These are phyloP conservation scores for Pelargonium citronellum DNA, from an alignment of 441 rosid genomes.

Conservation along the genomic window DNA sequence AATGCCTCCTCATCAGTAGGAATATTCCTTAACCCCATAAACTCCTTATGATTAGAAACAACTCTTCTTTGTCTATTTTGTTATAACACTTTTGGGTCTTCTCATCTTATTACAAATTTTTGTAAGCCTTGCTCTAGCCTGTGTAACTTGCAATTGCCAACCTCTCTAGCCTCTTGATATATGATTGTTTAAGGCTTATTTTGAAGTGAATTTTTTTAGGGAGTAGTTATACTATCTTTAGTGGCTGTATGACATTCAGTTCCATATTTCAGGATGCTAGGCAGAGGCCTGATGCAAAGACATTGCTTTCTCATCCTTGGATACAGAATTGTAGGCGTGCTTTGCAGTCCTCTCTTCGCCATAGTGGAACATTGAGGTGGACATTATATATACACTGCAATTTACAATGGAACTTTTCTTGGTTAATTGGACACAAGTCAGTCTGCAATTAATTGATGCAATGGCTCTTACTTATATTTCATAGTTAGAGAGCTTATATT, in stretches of 20 bases:
- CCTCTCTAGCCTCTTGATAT: background rate
- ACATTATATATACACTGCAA: background rate
- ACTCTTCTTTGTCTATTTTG: too few species aligned
- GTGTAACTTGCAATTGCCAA: background rate
- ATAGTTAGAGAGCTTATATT: slow-evolving; percentile 4
- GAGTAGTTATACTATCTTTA: background rate
- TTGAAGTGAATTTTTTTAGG: slow-evolving; percentile 25
- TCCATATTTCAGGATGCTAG: slow-evolving; percentile 72
- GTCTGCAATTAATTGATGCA: background rate
- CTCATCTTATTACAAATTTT: too few species aligned
- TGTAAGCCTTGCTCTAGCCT: background rate
- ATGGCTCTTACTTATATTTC: background rate
- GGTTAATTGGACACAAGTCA: background rate
- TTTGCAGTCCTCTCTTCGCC: slow-evolving; percentile 78
- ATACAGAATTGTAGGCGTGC: slow-evolving; percentile 84
- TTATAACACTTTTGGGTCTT: too few species aligned
- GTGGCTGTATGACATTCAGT: slow-evolving; percentile 12
- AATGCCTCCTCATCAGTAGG: too few species aligned
- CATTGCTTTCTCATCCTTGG: slow-evolving; percentile 97
- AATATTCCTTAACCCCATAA: too few species aligned
- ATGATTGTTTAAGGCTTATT: slow-evolving; percentile 16
- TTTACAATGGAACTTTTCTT: background rate
- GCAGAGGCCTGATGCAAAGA: slow-evolving; percentile 98
- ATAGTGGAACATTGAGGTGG: slow-evolving; percentile 72
- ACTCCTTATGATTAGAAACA: too few species aligned